phyloP scores from a whole-genome alignment of 1,284 basidiomycete genomes.

The Cryptococcus wingfieldii region DNA sequence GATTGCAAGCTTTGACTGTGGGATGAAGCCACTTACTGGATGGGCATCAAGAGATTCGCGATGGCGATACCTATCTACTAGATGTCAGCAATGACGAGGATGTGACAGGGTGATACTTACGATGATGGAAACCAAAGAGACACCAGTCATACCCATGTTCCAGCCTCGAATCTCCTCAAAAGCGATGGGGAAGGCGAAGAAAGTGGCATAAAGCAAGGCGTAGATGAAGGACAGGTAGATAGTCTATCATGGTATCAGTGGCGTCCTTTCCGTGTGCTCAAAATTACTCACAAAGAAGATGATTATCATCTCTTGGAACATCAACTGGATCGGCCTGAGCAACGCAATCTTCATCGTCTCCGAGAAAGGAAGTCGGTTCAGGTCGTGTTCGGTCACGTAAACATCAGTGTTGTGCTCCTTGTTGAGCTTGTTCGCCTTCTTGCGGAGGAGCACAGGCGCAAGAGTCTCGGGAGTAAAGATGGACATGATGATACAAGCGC shows the following conservation, averaged over 20 bases:
- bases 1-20: too few species aligned
- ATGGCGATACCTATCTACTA: slow-evolving; percentile 32
- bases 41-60: slow-evolving; percentile 32
- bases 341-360: slow-evolving; percentile 43
- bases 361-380: slow-evolving; percentile 30
- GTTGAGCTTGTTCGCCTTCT: slow-evolving; percentile 41
- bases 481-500: slow-evolving; percentile 33
- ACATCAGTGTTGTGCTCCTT: slow-evolving; percentile 44
- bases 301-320: slow-evolving; percentile 50
- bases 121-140: slow-evolving; percentile 43
- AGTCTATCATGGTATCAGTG: not conserved
- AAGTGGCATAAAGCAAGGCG: slow-evolving; percentile 42
- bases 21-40: slow-evolving; percentile 11
- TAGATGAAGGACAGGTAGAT: slow-evolving; percentile 52
- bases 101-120: slow-evolving; percentile 14
- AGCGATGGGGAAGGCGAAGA: slow-evolving; percentile 46
- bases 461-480: slow-evolving; percentile 49
- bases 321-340: slow-evolving; percentile 47
- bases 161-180: slow-evolving; percentile 46
- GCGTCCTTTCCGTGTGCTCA: not conserved
- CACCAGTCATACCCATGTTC: slow-evolving; percentile 43
- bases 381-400: slow-evolving; percentile 39
- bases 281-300: slow-evolving; percentile 41
- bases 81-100: not conserved
- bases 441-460: slow-evolving; percentile 43